phyloP scores from a whole-genome alignment of 2,329 filamentous ascomycete species.

The Mycosphaerella sp. region DNA sequence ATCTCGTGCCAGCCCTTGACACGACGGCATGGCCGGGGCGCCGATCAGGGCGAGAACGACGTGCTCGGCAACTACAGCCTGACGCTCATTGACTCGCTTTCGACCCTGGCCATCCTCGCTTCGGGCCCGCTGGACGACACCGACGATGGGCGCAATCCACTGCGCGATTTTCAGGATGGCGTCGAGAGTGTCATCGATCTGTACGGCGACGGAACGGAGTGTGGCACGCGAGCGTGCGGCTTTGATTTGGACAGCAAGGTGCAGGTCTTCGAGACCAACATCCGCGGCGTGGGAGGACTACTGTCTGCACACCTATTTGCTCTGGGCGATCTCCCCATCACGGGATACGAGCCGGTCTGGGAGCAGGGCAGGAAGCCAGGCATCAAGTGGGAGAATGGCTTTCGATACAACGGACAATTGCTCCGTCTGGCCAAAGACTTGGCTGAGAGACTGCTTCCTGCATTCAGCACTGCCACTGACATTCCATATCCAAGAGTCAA shows the following conservation, averaged over 20 bases:
- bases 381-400: constrained; percentile 48
- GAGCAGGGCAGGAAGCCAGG: constrained; percentile 34
- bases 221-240: constrained; percentile 66
- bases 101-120: constrained; percentile 85
- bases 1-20: constrained; percentile 78
- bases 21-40: constrained; percentile 71
- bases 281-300: constrained; percentile 82
- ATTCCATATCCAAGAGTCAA: constrained; percentile 95
- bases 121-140: constrained; percentile 53
- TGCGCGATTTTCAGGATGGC: constrained; percentile 67
- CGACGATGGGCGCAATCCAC: constrained; percentile 39
- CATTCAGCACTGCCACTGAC: constrained; percentile 85
- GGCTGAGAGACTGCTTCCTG: constrained; percentile 74
- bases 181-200: constrained; percentile 68
- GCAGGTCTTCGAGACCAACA: constrained; percentile 97
- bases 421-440: constrained; percentile 84
- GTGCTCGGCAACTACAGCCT: constrained; percentile 95
- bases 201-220: constrained; percentile 75
- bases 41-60: constrained; percentile 84
- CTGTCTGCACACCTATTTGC: constrained; percentile 93
- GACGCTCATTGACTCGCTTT: constrained; percentile 90
- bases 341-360: constrained; percentile 58
- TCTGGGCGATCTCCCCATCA: constrained; percentile 79
- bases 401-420: constrained; percentile 83
- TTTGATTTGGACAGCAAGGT: constrained; percentile 98